Evolutionary conservation across 1,139 yeast genomes (phyloP).

Genomic region (Blastobotrys raffinosifermentans): DNA sequence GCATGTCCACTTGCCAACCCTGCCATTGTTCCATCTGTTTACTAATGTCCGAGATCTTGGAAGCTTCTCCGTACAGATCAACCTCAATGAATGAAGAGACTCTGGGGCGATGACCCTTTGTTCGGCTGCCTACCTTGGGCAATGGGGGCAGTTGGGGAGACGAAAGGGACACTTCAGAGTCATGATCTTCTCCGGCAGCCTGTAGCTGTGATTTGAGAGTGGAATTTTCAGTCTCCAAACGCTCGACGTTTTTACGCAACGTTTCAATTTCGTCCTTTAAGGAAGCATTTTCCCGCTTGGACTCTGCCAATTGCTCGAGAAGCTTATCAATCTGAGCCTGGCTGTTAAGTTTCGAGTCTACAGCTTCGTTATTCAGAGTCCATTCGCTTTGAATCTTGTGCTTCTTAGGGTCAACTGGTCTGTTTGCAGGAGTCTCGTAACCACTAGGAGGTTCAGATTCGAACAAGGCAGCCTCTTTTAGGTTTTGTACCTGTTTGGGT

Average conservation of each 20-base stretch:
- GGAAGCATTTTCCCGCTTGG: slow-evolving; percentile 14
- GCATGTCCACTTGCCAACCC: slow-evolving; percentile 84
- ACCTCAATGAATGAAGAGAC: slow-evolving; percentile 32
- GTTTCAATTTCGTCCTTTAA: slow-evolving; percentile 27
- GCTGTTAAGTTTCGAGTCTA: too few species aligned
- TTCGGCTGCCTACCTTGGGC: slow-evolving; percentile 8
- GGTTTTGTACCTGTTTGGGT: background rate
- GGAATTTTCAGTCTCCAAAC: slow-evolving; percentile 26
- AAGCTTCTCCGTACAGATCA: slow-evolving; percentile 32
- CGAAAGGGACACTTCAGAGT: slow-evolving; percentile 22
- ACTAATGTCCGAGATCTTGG: slow-evolving; percentile 25
- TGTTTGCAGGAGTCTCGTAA: too few species aligned
- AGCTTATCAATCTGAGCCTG: too few species aligned
- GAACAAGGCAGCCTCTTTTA: slow-evolving; percentile 1
- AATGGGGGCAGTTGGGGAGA: slow-evolving; percentile 20
- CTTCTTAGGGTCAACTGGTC: too few species aligned
- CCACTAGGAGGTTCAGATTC: slow-evolving; percentile 3
- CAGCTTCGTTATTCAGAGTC: too few species aligned
- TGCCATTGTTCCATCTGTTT: slow-evolving; percentile 56
- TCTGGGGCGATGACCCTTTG: slow-evolving; percentile 16
- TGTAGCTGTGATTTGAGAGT: slow-evolving; percentile 17
- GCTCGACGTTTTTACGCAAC: slow-evolving; percentile 5
- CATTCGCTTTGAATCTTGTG: too few species aligned
- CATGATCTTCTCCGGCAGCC: slow-evolving; percentile 9
- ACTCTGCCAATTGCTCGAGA: too few species aligned